Base-by-base conservation (phyloP, 495 filamentous ascomycete species). In the Pseudevernia furfuracea region DNA sequence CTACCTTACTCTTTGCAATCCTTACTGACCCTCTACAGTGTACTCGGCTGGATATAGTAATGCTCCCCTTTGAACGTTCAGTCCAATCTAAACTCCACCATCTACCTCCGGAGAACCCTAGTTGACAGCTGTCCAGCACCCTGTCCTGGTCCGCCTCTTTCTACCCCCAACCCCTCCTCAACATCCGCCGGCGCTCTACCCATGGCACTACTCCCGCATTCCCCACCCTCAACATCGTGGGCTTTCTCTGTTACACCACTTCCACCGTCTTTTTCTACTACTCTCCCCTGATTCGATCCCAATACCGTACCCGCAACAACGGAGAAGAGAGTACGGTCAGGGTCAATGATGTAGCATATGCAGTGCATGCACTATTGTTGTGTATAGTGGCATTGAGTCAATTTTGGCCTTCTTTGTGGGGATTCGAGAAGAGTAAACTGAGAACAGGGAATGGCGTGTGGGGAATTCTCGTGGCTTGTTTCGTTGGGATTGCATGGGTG, bases 341-440 rank as follows among this genome's bases (percentile, higher is more conserved):
- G 38, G 84, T 89, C 73, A 98, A 97, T 71, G 94, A 98, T 73
- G 79, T 98, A 32, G 85, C 86, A 3, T 98, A 96, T 71, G 90
- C 90, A 4, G 74, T 81, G 6, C 92, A 97, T 74, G 92, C 88
- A 25, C 76, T 89, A 17, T 41, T 92, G 0, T 66, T 96, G 25
- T 89, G 83, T 67, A 53, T 80, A 11, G 71, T 96, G 41, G 80
- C 83, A 0, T 86, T 87, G 62, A 85, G 82, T 37, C 92, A 96
- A 72, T 64, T 64, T 49, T 85, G 81, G 72, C 83, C 86, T 6
- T 63, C 72, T 0, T 75, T 89, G 12, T 96, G 91, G 91, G 88
- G 88, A 0, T 91, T 95, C 71, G 80, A 85, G 57, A 82, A 82
- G 1, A 77, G 74, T 36, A 71, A 52, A 30, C 80, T 86, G 64